Percentiles rank a stretch among this genome's conserved stretches.
phyloP scores from a whole-genome alignment of 2,329 filamentous ascomycete genomes.

The Epichloe hybrida region DNA sequence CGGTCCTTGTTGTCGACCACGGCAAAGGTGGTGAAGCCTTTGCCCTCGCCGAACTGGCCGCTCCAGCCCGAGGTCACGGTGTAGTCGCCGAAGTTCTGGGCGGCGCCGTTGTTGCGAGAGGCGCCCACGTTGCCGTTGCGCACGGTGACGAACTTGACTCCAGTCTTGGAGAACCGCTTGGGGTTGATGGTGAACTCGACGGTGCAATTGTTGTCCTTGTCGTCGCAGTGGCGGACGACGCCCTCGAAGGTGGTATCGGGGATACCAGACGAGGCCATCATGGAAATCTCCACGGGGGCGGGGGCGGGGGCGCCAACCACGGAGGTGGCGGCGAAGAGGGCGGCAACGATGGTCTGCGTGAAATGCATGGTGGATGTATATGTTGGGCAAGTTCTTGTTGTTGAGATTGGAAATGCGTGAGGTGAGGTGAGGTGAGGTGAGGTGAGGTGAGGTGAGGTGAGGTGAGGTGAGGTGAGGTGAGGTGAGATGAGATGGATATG shows the following conservation, averaged over 20 bases:
- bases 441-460: neutral
- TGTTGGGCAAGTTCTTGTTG: neutral
- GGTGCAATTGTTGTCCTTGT: constrained; percentile 25
- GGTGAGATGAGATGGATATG: neutral
- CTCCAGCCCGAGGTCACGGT: constrained; percentile 41
- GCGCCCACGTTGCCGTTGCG: constrained; percentile 7
- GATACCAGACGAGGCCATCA: constrained; percentile 22
- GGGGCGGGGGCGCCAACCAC: constrained; percentile 26
- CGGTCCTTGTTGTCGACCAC: constrained; percentile 29
- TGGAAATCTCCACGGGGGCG: constrained; percentile 19
- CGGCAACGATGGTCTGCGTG: constrained; percentile 24
- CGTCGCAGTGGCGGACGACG: constrained; percentile 27
- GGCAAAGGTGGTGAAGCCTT: constrained; percentile 39
- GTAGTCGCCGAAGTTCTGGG: constrained; percentile 33
- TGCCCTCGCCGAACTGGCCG: constrained; percentile 33
- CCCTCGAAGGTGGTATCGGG: constrained; percentile 29
- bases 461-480: neutral
- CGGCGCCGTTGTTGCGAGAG: constrained; percentile 25
- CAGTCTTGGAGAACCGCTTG: constrained; percentile 11
- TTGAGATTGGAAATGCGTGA: neutral
- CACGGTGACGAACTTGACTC: constrained; percentile 27
- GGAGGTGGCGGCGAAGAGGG: constrained; percentile 22
- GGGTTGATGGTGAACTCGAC: constrained; percentile 30
- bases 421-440: neutral
- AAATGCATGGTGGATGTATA: constrained; percentile 24